A percentile compares a stretch with the other conserved stretches of the same genome.
Conservation (phyloP, 768 basidiomycete species). For the Leccinum subgranulosum region DNA sequence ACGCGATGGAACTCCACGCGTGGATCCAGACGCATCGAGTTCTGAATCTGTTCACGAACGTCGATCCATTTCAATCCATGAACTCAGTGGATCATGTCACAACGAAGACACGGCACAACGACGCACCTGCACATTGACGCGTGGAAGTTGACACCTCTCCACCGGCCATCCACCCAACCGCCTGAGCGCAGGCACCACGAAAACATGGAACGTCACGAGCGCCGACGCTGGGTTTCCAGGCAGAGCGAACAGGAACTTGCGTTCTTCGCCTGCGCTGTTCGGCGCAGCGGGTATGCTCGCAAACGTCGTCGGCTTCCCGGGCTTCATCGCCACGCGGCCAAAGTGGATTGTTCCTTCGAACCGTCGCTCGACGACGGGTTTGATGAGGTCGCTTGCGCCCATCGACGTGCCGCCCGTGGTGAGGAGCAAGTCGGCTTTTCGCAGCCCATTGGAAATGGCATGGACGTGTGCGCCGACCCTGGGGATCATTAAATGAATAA, state of each 20-base stretch:
- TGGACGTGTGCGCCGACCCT: slow-evolving; percentile 58
- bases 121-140: slow-evolving; percentile 57
- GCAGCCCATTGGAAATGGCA: slow-evolving; percentile 55
- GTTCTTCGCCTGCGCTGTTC: slow-evolving; percentile 2
- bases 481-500: not conserved
- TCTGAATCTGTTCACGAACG: slow-evolving; percentile 43
- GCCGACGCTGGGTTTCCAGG: slow-evolving; percentile 90
- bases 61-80: not conserved
- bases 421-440: slow-evolving; percentile 68
- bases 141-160: slow-evolving; percentile 53
- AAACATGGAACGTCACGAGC: slow-evolving; percentile 80
- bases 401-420: slow-evolving; percentile 92
- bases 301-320: slow-evolving; percentile 89
- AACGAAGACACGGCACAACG: slow-evolving; percentile 12
- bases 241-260: slow-evolving; percentile 75
- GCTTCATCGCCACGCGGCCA: slow-evolving; percentile 79
- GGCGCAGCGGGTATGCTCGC: slow-evolving; percentile 59
- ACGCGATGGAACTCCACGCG: slow-evolving; percentile 86
- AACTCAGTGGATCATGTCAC: not conserved
- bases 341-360: slow-evolving; percentile 79
- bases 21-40: slow-evolving; percentile 63
- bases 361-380: slow-evolving; percentile 82
- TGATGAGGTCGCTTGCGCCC: slow-evolving; percentile 84
- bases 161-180: slow-evolving; percentile 66
- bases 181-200: slow-evolving; percentile 79